Evolutionary conservation across 768 basidiomycete species (phyloP).

Genomic region (Pleurotus eryngii): DNA sequence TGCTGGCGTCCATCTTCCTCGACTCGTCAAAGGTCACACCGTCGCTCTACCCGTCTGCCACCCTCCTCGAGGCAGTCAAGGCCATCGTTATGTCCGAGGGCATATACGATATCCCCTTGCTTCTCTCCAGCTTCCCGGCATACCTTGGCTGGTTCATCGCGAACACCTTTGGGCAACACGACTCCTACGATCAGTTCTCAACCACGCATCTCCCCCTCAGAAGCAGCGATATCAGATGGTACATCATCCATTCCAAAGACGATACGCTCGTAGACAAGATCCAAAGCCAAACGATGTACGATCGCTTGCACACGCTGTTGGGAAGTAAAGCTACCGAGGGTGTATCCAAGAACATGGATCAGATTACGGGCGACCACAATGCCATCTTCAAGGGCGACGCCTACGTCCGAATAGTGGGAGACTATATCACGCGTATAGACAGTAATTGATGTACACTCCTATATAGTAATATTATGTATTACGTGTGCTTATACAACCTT

Average conservation of each 20-base stretch:
- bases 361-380: constrained; percentile 51
- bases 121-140: constrained; percentile 61
- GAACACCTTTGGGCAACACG: constrained; percentile 50
- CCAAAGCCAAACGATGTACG: constrained; percentile 62
- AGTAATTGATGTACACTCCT: no score
- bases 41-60: constrained; percentile 39
- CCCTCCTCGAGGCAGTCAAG: constrained; percentile 41
- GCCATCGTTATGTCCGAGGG: constrained; percentile 71
- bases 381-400: constrained; percentile 39
- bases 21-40: constrained; percentile 41
- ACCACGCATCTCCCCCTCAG: constrained; percentile 38
- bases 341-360: constrained; percentile 31
- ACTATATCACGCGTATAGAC: constrained; percentile 28
- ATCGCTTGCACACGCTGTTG: constrained; percentile 43
- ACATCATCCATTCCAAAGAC: constrained; percentile 70
- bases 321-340: constrained; percentile 13
- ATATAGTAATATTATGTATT: no score
- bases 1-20: constrained; percentile 69
- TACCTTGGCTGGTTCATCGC: constrained; percentile 73
- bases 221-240: constrained; percentile 48
- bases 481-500: neutral
- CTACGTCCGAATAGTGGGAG: constrained; percentile 44
- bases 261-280: constrained; percentile 63
- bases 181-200: constrained; percentile 48
- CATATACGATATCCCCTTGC: constrained; percentile 69